Evolutionary conservation across 352 stramenopile species (phyloP).

Genomic region (Albugo candida): DNA sequence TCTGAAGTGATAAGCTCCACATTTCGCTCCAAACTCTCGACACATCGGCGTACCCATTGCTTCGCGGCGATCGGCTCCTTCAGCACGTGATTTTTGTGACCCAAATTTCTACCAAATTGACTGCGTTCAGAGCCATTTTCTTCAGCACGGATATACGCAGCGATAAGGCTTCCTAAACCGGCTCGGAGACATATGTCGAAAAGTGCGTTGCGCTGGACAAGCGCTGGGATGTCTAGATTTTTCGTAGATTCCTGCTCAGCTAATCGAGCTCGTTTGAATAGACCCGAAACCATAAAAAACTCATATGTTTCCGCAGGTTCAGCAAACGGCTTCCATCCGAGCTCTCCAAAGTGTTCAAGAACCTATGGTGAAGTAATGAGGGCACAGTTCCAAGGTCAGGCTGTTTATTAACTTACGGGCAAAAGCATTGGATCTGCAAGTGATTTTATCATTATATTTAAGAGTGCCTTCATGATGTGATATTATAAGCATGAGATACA

Average conservation of each 20-base stretch:
- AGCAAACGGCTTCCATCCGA: slow-evolving; percentile 58
- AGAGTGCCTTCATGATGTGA: too few relatives aligned
- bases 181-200: slow-evolving; percentile 56
- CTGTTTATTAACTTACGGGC: slow-evolving; percentile 5
- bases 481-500: too few relatives aligned
- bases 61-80: slow-evolving; percentile 67
- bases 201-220: slow-evolving; percentile 51
- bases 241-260: slow-evolving; percentile 3
- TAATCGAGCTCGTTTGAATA: slow-evolving; percentile 16
- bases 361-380: slow-evolving; percentile 16
- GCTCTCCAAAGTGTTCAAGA: slow-evolving; percentile 57
- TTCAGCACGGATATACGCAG: slow-evolving; percentile 43
- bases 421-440: slow-evolving; percentile 9
- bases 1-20: slow-evolving; percentile 33
- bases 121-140: background rate
- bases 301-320: slow-evolving; percentile 70
- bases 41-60: slow-evolving; percentile 39
- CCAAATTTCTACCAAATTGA: slow-evolving; percentile 2
- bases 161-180: slow-evolving; percentile 47
- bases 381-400: background rate
- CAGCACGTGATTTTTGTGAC: slow-evolving; percentile 35
- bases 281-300: slow-evolving; percentile 59
- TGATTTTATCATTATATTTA: too few relatives aligned
- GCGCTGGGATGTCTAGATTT: background rate
- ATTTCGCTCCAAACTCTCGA: slow-evolving; percentile 29